These are phyloP conservation scores for Fusarium sp. DNA, from an alignment of 2,329 filamentous ascomycete genomes.

Conservation along the genomic window DNA sequence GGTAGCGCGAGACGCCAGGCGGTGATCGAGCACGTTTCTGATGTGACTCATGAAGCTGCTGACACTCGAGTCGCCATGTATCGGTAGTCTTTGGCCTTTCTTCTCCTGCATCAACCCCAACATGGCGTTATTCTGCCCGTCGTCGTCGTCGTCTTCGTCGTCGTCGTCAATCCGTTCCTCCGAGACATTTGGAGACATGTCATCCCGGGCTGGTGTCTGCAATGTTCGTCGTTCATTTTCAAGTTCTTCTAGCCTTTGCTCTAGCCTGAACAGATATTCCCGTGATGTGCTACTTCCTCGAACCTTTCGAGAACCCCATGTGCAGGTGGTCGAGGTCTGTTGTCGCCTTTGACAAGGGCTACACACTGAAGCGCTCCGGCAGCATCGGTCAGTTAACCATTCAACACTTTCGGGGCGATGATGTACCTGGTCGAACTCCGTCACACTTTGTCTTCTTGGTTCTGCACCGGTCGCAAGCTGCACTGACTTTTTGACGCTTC, in stretches of 20 bases:
- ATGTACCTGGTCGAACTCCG: not conserved
- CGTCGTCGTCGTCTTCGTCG: not conserved
- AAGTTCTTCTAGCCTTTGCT: not conserved
- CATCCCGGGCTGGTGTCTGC: not conserved
- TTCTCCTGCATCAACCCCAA: not conserved
- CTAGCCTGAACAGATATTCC: not conserved
- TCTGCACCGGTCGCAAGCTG: not conserved
- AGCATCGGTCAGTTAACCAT: too few species aligned
- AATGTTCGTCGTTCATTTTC: not conserved
- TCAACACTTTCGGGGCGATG: not conserved
- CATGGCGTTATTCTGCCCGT: not conserved
- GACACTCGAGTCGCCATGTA: not conserved
- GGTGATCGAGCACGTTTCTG: not conserved
- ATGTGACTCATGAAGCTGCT: not conserved
- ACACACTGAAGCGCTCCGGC: not conserved
- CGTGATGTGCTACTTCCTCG: not conserved
- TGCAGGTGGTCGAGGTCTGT: not conserved
- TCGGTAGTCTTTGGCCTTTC: not conserved
- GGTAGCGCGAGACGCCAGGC: not conserved
- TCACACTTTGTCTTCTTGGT: not conserved
- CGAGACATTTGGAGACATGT: not conserved
- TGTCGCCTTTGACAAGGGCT: not conserved
- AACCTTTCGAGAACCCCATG: not conserved
- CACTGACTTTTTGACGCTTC: not conserved
- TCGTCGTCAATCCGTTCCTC: not conserved